phyloP scores from a whole-genome alignment of 176 grass and related monocot species.

The Hordeum marinum region DNA sequence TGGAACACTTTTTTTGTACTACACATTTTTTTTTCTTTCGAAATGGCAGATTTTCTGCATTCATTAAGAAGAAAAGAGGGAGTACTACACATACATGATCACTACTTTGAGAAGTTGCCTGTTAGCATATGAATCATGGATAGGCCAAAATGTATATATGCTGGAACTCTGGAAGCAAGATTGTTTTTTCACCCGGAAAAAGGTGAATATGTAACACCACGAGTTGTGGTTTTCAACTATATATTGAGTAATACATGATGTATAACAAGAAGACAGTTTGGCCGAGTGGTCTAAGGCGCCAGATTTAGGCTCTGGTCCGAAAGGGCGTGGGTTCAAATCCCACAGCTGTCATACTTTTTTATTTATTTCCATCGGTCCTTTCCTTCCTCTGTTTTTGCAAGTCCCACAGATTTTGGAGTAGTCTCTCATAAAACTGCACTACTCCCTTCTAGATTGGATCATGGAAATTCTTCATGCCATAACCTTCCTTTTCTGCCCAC shows the following conservation, averaged over 20 bases:
- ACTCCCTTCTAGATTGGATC: background rate
- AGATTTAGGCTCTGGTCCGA: constrained; percentile 99
- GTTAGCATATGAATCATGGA: too few species aligned
- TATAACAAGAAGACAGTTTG: constrained; percentile 47
- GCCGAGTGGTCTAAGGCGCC: constrained; percentile 99
- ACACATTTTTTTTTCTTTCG: too few species aligned
- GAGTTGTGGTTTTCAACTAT: too few species aligned
- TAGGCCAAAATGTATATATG: background rate
- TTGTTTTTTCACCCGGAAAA: too few species aligned
- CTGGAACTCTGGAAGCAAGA: too few species aligned
- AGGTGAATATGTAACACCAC: too few species aligned
- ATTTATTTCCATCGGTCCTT: background rate
- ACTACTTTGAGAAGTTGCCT: background rate
- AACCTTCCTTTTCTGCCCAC: background rate
- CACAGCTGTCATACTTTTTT: constrained; percentile 49
- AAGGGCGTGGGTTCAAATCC: constrained; percentile 99
- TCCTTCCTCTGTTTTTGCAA: background rate
- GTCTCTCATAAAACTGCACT: background rate
- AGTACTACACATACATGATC: background rate
- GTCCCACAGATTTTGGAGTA: too few species aligned
- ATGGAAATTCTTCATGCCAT: background rate
- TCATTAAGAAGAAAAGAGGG: too few species aligned
- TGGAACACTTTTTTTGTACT: too few species aligned
- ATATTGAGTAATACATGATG: too few species aligned
- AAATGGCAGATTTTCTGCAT: too few species aligned